Evolutionary conservation across 129 eudicot species (phyloP).

Genomic region (Saposhnikovia divaricata): DNA sequence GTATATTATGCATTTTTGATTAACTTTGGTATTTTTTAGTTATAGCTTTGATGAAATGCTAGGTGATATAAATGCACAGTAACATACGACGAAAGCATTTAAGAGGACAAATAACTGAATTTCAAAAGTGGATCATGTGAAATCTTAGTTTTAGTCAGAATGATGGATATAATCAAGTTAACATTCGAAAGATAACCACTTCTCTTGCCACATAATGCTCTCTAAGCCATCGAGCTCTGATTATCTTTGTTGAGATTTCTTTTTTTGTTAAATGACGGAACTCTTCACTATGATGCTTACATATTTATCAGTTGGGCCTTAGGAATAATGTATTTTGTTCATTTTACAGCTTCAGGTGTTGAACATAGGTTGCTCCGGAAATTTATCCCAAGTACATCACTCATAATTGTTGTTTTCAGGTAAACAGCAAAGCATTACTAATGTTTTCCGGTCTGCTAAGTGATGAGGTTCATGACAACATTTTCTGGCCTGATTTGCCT

Average conservation of each 20-base stretch:
- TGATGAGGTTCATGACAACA: constrained; percentile 69
- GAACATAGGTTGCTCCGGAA: not conserved
- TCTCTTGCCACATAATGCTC: not conserved
- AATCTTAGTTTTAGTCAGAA: not conserved
- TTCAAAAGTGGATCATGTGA: not conserved
- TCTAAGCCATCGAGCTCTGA: not conserved
- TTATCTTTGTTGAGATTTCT: not conserved
- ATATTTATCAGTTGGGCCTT: not conserved
- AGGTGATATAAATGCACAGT: not conserved
- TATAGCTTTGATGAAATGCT: not conserved
- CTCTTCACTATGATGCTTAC: not conserved
- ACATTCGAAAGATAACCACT: not conserved
- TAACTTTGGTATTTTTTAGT: not conserved
- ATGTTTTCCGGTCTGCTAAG: constrained; percentile 67
- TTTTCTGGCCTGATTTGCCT: constrained; percentile 97
- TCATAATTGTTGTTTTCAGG: constrained; percentile 40
- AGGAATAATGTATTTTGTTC: not conserved
- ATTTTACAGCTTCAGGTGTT: not conserved
- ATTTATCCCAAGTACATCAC: constrained; percentile 11
- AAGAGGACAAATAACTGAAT: not conserved
- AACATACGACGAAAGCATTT: not conserved
- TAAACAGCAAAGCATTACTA: constrained; percentile 89
- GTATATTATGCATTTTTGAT: not conserved
- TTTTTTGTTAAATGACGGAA: not conserved
- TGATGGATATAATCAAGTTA: not conserved